These are phyloP conservation scores for Asterella californica DNA, from an alignment of 225 moss, liverwort and hornwort species.

Conservation along the genomic window DNA sequence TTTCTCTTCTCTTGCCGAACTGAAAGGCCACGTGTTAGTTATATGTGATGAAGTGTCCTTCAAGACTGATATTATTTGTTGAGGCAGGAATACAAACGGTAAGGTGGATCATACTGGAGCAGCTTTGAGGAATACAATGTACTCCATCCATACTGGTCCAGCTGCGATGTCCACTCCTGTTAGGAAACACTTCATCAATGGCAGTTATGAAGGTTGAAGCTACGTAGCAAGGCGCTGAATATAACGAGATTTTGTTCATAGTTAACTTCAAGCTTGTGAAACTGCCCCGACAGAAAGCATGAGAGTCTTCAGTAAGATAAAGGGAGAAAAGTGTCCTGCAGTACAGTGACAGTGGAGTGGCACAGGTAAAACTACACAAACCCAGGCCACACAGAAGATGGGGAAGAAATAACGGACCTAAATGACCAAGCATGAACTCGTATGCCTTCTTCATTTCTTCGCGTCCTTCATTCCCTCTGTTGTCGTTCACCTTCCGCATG, in stretches of 20 bases:
- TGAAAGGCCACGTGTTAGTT: no score
- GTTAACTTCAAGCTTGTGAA: neutral
- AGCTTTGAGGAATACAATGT: constrained; percentile 79
- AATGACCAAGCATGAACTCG: constrained; percentile 91
- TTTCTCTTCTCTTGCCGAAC: no score
- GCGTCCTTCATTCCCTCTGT: constrained; percentile 72
- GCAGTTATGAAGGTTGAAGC: neutral
- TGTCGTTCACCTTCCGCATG: constrained; percentile 86
- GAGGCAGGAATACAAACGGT: neutral
- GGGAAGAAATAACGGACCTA: constrained; percentile 52
- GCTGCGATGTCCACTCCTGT: constrained; percentile 91
- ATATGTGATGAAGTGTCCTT: no score
- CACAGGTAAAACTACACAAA: neutral
- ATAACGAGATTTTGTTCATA: neutral
- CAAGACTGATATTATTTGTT: neutral
- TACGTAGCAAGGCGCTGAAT: neutral
- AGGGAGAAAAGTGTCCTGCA: neutral
- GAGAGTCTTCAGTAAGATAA: neutral
- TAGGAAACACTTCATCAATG: neutral
- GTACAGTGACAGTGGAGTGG: neutral
- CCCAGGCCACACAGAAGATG: neutral
- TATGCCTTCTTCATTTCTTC: constrained; percentile 96
- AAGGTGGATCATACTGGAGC: constrained; percentile 57
- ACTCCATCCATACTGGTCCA: constrained; percentile 90
- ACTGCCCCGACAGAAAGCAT: neutral